Evolutionary conservation across 306 rosid genomes (phyloP).

Genomic region (Vigna trinervia): DNA sequence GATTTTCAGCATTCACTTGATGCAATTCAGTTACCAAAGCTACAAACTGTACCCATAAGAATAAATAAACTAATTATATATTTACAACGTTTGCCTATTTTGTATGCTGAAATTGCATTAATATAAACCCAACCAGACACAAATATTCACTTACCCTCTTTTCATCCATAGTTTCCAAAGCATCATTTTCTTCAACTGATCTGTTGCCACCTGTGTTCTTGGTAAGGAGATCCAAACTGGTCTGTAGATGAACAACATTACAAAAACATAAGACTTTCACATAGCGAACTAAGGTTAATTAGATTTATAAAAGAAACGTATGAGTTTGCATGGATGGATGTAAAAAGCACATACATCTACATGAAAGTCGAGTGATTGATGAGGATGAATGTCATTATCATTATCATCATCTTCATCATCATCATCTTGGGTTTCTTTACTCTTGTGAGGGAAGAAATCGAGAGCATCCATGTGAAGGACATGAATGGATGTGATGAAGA

Average conservation of each 20-base stretch:
- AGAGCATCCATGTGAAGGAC: slow-evolving; percentile 50
- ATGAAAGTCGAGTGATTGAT: slow-evolving; percentile 38
- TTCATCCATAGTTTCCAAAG: slow-evolving; percentile 46
- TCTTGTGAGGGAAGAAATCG: slow-evolving; percentile 59
- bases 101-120: no score
- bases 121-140: no score
- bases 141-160: slow-evolving; percentile 33
- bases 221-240: slow-evolving; percentile 62
- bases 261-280: neutral
- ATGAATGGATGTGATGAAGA: slow-evolving; percentile 33
- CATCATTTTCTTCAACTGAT: slow-evolving; percentile 49
- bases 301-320: no score
- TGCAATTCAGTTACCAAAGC: slow-evolving; percentile 56
- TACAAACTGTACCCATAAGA: slow-evolving; percentile 42
- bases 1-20: slow-evolving; percentile 57
- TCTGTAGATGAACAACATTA: slow-evolving; percentile 40
- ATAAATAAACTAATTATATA: neutral
- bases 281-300: neutral
- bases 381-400: slow-evolving; percentile 7
- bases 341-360: slow-evolving; percentile 45
- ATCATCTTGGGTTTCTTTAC: neutral
- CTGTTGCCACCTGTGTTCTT: slow-evolving; percentile 46
- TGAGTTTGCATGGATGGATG: neutral
- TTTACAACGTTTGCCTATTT: neutral
- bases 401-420: no score